A percentile compares a stretch with the other conserved stretches of the same genome.
phyloP scores from a whole-genome alignment of 2,329 filamentous ascomycete genomes.

The Chaetomiaceae sp. region DNA sequence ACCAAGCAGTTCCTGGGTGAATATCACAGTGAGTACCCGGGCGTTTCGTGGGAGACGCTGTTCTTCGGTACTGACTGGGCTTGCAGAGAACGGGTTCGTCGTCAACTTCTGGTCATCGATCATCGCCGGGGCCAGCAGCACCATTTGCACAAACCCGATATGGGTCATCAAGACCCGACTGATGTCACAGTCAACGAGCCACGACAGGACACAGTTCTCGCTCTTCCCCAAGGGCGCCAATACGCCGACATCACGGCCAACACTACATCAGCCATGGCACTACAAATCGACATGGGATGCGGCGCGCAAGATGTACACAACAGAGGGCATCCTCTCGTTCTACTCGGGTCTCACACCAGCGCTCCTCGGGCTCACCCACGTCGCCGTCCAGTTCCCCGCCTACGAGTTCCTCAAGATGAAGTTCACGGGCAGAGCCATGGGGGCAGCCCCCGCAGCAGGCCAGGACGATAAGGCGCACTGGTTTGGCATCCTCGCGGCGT shows the following conservation, averaged over 20 bases:
- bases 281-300: slow-evolving; percentile 88
- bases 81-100: slow-evolving; percentile 66
- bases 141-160: slow-evolving; percentile 91
- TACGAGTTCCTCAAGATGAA: slow-evolving; percentile 90
- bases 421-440: slow-evolving; percentile 89
- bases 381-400: slow-evolving; percentile 93
- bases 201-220: slow-evolving; percentile 43
- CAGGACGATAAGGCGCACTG: slow-evolving; percentile 64
- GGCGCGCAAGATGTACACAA: slow-evolving; percentile 90
- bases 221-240: slow-evolving; percentile 46
- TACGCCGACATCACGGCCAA: slow-evolving; percentile 52
- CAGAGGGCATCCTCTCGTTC: slow-evolving; percentile 83
- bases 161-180: slow-evolving; percentile 99
- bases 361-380: slow-evolving; percentile 85
- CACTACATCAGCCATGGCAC: slow-evolving; percentile 73
- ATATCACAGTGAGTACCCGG: slow-evolving; percentile 52
- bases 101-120: slow-evolving; percentile 88
- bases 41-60: not conserved
- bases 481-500: slow-evolving; percentile 79
- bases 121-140: slow-evolving; percentile 86
- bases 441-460: slow-evolving; percentile 54
- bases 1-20: slow-evolving; percentile 71
- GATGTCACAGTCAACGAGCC: slow-evolving; percentile 74
- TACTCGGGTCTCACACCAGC: slow-evolving; percentile 94
- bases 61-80: not conserved